Conservation (phyloP, 2,329 filamentous ascomycete genomes). For the Lasiodiplodia sp. region DNA sequence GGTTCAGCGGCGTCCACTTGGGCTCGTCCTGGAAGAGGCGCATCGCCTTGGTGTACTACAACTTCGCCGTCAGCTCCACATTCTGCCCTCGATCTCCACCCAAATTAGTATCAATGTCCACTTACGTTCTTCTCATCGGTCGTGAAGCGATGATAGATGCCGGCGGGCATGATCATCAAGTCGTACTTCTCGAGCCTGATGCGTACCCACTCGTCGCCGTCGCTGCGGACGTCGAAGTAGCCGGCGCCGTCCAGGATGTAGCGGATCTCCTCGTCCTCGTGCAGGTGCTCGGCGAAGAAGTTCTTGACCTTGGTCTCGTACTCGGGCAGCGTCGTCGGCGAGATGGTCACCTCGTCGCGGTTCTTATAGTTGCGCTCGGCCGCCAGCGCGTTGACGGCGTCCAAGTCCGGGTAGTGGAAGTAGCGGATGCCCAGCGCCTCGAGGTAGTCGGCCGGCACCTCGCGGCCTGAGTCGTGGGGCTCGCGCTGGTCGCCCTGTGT, state of each 20-base stretch:
- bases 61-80: background rate
- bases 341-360: slow-evolving; percentile 91
- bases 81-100: background rate
- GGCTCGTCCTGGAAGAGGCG: slow-evolving; percentile 97
- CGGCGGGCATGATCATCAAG: slow-evolving; percentile 89
- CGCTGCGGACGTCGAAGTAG: slow-evolving; percentile 89
- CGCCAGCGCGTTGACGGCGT: slow-evolving; percentile 77
- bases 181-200: slow-evolving; percentile 86
- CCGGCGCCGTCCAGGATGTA: slow-evolving; percentile 90
- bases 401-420: slow-evolving; percentile 69
- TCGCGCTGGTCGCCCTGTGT: slow-evolving; percentile 88
- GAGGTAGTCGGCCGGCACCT: slow-evolving; percentile 71
- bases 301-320: slow-evolving; percentile 94
- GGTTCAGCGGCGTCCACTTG: slow-evolving; percentile 95
- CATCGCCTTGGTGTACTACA: slow-evolving; percentile 92
- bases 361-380: slow-evolving; percentile 84
- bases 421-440: slow-evolving; percentile 81
- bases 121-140: slow-evolving; percentile 89
- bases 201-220: slow-evolving; percentile 87
- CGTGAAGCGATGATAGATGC: slow-evolving; percentile 97
- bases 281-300: slow-evolving; percentile 95
- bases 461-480: slow-evolving; percentile 82
- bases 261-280: slow-evolving; percentile 98
- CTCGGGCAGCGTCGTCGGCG: slow-evolving; percentile 82
- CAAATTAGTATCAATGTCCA: slow-evolving; percentile 35